Evolutionary conservation across 768 basidiomycete genomes (phyloP), one percentile per base, ranked within the genome.

Genomic region (Gautieria morchelliformis): DNA sequence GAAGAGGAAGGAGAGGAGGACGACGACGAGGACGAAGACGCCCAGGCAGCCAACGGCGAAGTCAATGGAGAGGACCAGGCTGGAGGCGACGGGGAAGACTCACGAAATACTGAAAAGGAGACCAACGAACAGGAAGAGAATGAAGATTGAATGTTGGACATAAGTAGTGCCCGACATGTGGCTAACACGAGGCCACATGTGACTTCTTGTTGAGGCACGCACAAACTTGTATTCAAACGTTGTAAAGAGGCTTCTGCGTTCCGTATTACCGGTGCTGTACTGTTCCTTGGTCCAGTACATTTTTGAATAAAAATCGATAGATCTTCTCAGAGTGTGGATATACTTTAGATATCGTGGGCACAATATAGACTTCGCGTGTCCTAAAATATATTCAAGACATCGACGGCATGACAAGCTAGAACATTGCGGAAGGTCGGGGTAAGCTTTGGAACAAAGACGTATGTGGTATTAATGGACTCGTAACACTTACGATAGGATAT

Each of bases 1-100:
- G 67, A 63, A 20, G 66, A 69, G 1, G 67, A 68, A 11, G 68
- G 69, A 1, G 78, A 77, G 50, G 84, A 82, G 52, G 80, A 80
- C 57, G 75, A 74, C 53, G 72, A 74, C 49, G 77, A 76, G 60
- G 75, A 75, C 44, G 45, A 74, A 76, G 63, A 73, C 70, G 27
- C 27, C 3, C 27, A 27, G 27, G 27, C 27, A 27, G 27, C 27
- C 27, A 65, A 75, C 74, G 60, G 8, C 14, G 24, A 17, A 7
- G 41, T 15, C 19, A 41, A 58, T 49, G 45, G 27, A 60, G 12
- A 58, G 41, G 33, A 41, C n/a, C 11, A 58, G 30, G 48, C 53
- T 50, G 58, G 27, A 39, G 50, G 58, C 17, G n/a, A 51, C 22
- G 63, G 62, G 57, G 61, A 61, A 37, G 61, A 64, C 22, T 63